Evolutionary conservation across 2,329 filamentous ascomycete species (phyloP).

Genomic region (Dactylellina parvicollis): DNA sequence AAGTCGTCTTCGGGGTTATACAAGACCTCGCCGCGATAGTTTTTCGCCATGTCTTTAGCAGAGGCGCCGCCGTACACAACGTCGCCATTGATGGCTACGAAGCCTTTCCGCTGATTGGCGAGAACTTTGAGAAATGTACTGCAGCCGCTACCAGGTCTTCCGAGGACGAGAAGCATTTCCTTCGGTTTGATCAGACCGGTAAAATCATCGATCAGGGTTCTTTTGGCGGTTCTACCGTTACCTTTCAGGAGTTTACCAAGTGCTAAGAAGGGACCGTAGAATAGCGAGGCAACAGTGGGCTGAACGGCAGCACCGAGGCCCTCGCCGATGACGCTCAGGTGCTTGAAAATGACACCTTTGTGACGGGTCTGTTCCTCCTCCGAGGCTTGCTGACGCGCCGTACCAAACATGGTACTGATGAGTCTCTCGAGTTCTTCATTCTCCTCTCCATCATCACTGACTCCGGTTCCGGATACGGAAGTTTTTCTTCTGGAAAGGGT

Average conservation of each 20-base stretch:
- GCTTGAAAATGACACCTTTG: conserved; percentile 75
- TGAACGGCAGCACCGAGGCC: conserved; percentile 73
- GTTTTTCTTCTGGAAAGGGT: conserved; percentile 7
- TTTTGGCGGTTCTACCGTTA: conserved; percentile 23
- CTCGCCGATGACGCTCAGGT: conserved; percentile 75
- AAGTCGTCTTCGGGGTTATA: conserved; percentile 76
- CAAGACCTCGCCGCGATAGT: conserved; percentile 73
- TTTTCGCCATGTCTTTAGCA: conserved; percentile 67
- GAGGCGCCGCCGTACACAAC: conserved; percentile 69
- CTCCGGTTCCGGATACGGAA: neutral
- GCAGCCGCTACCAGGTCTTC: conserved; percentile 77
- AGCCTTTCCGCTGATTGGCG: conserved; percentile 68
- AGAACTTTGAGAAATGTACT: conserved; percentile 75
- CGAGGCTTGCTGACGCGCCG: conserved; percentile 71
- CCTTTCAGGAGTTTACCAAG: conserved; percentile 63
- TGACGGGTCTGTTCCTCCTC: conserved; percentile 77
- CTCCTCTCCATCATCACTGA: conserved; percentile 60
- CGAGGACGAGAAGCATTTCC: conserved; percentile 87
- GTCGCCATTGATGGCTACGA: conserved; percentile 59
- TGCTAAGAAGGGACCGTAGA: conserved; percentile 65
- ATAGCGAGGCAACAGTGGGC: conserved; percentile 68
- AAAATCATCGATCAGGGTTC: conserved; percentile 55
- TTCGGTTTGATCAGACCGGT: conserved; percentile 63
- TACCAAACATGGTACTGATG: conserved; percentile 77
- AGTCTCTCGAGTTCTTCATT: conserved; percentile 70